Conservation (phyloP, 2,329 filamentous ascomycete species). For the Paraphoma sp. region DNA sequence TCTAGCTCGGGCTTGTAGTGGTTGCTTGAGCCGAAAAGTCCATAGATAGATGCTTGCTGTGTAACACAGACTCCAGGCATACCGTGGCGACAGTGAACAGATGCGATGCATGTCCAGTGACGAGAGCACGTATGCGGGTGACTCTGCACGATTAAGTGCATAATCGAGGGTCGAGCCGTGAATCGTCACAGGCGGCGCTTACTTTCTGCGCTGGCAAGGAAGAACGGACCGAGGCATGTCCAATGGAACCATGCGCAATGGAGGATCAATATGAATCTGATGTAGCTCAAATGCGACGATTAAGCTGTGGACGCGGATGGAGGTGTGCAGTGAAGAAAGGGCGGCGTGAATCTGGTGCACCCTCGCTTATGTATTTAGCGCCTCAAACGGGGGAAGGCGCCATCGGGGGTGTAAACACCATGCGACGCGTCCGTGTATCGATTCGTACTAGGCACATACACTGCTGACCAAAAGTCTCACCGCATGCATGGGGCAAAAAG, state of each 20-base stretch:
- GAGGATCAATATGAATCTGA: constrained; percentile 11
- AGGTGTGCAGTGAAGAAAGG: background rate
- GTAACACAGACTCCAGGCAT: constrained; percentile 33
- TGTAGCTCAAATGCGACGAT: constrained; percentile 10
- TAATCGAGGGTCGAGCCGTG: constrained; percentile 32
- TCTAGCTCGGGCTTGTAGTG: constrained; percentile 23
- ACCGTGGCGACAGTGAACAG: constrained; percentile 28
- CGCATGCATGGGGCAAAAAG: constrained; percentile 26
- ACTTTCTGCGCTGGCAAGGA: constrained; percentile 4
- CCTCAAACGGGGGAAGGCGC: constrained; percentile 30
- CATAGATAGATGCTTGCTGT: constrained; percentile 41
- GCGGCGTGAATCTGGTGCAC: constrained; percentile 6
- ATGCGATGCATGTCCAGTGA: constrained; percentile 43
- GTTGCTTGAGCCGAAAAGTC: constrained; percentile 31
- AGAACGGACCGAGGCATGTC: background rate
- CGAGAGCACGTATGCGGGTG: constrained; percentile 43
- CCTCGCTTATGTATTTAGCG: constrained; percentile 34
- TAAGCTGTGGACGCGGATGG: too few species aligned
- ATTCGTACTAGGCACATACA: constrained; percentile 9
- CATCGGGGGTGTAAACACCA: constrained; percentile 32
- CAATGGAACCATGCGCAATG: constrained; percentile 1
- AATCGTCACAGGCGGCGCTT: constrained; percentile 23
- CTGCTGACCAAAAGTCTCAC: constrained; percentile 33
- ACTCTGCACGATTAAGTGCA: constrained; percentile 47
- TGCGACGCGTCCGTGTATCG: constrained; percentile 27